Conservation (phyloP, 768 basidiomycete species). For the Boletus pseudo-olivaceus region DNA sequence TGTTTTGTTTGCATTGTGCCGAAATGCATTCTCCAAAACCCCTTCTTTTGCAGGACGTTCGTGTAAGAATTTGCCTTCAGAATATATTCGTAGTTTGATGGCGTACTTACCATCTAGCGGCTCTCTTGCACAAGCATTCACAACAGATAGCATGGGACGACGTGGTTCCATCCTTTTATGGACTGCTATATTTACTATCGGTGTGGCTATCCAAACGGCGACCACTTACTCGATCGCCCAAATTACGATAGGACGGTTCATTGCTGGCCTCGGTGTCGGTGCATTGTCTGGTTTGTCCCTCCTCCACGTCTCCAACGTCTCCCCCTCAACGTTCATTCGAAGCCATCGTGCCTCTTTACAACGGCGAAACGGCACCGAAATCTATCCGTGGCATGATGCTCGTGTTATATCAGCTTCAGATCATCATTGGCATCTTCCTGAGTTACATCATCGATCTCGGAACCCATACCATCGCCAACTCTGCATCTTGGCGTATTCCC, state of each 20-base stretch:
- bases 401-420: slow-evolving; percentile 74
- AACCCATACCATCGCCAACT: slow-evolving; percentile 10
- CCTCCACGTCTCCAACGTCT: not conserved
- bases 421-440: slow-evolving; percentile 66
- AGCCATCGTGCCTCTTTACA: slow-evolving; percentile 66
- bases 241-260: slow-evolving; percentile 12
- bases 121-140: slow-evolving; percentile 55
- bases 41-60: slow-evolving; percentile 6
- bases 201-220: slow-evolving; percentile 13
- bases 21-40: not conserved
- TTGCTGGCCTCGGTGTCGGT: slow-evolving; percentile 14
- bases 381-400: slow-evolving; percentile 67
- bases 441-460: slow-evolving; percentile 59
- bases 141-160: slow-evolving; percentile 16
- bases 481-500: slow-evolving; percentile 14
- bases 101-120: slow-evolving; percentile 35
- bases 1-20: not conserved
- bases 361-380: slow-evolving; percentile 76
- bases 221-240: slow-evolving; percentile 12
- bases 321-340: not conserved
- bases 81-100: not conserved
- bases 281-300: slow-evolving; percentile 10
- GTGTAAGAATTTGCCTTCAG: not conserved
- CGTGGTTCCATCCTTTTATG: slow-evolving; percentile 12
- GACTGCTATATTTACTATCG: slow-evolving; percentile 13